A percentile compares a stretch with the other conserved stretches of the same genome.
These are phyloP conservation scores for Castanea crenata DNA, from an alignment of 306 rosid species.

Conservation along the genomic window DNA sequence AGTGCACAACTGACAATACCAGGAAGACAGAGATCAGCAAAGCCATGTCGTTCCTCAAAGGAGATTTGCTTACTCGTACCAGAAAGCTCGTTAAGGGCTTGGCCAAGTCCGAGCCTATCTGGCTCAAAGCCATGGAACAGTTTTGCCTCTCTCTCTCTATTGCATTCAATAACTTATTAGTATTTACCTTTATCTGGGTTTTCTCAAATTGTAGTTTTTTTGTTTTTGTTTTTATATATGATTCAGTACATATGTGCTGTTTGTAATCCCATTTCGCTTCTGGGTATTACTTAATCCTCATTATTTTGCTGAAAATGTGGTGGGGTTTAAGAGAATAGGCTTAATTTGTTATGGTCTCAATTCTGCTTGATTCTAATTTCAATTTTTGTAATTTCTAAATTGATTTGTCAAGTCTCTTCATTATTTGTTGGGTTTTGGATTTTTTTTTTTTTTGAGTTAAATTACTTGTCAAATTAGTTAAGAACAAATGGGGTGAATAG, in stretches of 20 bases:
- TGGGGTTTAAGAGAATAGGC: neutral
- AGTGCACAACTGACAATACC: no score
- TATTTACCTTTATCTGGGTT: neutral
- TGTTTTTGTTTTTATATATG: neutral
- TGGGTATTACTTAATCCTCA: no score
- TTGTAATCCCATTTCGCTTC: no score
- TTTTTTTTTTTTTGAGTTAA: no score
- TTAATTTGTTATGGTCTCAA: neutral
- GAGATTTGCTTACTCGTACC: conserved; percentile 65
- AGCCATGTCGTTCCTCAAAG: conserved; percentile 74
- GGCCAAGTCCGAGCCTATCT: conserved; percentile 74
- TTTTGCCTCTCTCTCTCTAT: conserved; percentile 21
- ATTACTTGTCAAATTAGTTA: no score
- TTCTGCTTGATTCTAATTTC: neutral
- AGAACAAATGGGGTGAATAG: no score
- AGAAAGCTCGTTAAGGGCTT: conserved; percentile 85
- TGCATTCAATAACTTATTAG: neutral
- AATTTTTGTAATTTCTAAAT: neutral
- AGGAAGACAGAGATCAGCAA: neutral
- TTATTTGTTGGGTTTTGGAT: no score
- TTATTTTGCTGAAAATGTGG: neutral
- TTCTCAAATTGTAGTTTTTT: neutral
- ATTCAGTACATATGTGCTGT: no score
- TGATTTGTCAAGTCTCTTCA: neutral
- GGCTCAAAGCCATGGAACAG: conserved; percentile 98